A percentile compares a stretch with the other conserved stretches of the same genome.
These are phyloP conservation scores for Trypanosoma cruzi DNA, from an alignment of 208 protist species.

Conservation along the genomic window DNA sequence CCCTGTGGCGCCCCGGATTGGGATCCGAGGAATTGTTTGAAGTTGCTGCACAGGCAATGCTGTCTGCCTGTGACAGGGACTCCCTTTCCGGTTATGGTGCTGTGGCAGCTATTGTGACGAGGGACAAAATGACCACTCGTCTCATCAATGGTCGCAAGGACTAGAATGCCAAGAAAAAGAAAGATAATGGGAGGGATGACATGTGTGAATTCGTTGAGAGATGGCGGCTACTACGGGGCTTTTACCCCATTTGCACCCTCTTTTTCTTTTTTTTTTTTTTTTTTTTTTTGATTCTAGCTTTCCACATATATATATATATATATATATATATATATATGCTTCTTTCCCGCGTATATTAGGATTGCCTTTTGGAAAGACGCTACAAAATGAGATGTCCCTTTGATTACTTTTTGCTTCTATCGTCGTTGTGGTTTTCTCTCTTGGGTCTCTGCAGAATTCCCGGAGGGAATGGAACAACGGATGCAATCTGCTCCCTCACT, in stretches of 20 bases:
- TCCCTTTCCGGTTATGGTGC: conserved; percentile 97
- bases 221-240: background rate
- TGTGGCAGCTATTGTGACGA: conserved; percentile 92
- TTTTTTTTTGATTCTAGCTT: background rate
- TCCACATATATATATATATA: conserved; percentile 11
- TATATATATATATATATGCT: conserved; percentile 6
- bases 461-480: too few species aligned
- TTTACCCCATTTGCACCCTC: background rate
- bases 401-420: background rate
- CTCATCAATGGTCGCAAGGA: conserved; percentile 92
- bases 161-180: conserved; percentile 30
- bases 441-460: too few species aligned
- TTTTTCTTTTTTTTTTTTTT: background rate
- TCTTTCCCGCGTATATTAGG: background rate
- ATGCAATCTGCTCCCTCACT: too few species aligned
- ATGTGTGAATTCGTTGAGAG: background rate
- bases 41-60: conserved; percentile 93
- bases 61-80: conserved; percentile 97
- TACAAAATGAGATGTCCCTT: background rate
- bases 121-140: conserved; percentile 78
- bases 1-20: conserved; percentile 95
- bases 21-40: conserved; percentile 98
- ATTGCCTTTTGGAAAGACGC: conserved; percentile 4
- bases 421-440: too few species aligned
- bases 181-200: background rate